phyloP scores from a whole-genome alignment of 2,329 filamentous ascomycete genomes.

The Neopestalotiopsis clavispora region DNA sequence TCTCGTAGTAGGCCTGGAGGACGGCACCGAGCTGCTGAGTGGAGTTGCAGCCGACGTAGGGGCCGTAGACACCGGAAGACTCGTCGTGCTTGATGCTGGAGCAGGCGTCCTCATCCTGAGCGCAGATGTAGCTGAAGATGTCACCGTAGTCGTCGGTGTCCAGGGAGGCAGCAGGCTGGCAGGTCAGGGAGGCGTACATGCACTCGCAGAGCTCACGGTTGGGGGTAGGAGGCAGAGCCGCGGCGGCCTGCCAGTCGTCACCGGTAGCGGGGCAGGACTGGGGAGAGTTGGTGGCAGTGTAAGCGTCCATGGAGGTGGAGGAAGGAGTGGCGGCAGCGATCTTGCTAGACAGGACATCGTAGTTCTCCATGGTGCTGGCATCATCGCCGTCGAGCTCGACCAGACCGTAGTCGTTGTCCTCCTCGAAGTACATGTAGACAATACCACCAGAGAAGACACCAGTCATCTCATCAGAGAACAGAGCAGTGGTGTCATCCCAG shows the following conservation, averaged over 20 bases:
- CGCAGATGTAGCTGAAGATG: constrained; percentile 44
- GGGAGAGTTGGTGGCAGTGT: constrained; percentile 68
- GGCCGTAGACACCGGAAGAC: constrained; percentile 61
- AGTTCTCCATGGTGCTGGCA: constrained; percentile 67
- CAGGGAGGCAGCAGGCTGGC: constrained; percentile 60
- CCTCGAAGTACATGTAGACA: constrained; percentile 85
- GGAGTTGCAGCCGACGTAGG: constrained; percentile 67
- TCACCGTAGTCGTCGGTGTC: constrained; percentile 57
- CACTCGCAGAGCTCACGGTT: constrained; percentile 72
- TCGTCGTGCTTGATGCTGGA: constrained; percentile 61
- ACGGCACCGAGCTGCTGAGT: constrained; percentile 65
- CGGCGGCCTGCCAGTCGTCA: constrained; percentile 63
- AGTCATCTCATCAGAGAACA: constrained; percentile 74
- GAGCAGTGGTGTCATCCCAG: constrained; percentile 72
- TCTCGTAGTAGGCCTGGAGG: constrained; percentile 62
- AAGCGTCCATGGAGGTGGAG: constrained; percentile 62
- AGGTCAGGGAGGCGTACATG: constrained; percentile 71
- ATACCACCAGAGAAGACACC: constrained; percentile 79
- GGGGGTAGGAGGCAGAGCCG: constrained; percentile 71
- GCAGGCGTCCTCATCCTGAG: constrained; percentile 53
- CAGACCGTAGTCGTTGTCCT: constrained; percentile 74
- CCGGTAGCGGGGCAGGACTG: constrained; percentile 66
- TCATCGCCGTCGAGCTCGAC: constrained; percentile 55
- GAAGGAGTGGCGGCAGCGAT: constrained; percentile 65
- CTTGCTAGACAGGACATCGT: constrained; percentile 64